These are phyloP conservation scores for Diaporthe vexans DNA, from an alignment of 2,329 filamentous ascomycete species.

Conservation along the genomic window DNA sequence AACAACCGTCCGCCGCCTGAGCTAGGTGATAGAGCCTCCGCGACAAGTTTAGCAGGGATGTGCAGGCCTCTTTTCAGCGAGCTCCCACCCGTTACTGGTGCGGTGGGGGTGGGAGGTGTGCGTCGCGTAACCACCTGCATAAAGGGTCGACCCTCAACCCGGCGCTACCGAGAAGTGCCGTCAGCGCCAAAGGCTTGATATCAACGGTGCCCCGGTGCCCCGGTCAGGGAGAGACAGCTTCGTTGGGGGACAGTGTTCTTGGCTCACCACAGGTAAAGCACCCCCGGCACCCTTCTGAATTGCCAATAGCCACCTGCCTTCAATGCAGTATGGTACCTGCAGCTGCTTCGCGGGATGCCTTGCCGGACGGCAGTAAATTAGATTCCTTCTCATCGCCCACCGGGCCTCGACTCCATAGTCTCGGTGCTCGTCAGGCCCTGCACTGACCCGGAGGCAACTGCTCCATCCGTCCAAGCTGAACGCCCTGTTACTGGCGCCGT, in stretches of 20 bases:
- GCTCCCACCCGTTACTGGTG: neutral
- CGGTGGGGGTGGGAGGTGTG: neutral
- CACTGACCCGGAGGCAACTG: constrained; percentile 18
- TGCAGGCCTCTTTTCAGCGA: neutral
- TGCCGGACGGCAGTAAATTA: constrained; percentile 17
- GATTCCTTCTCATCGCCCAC: constrained; percentile 1
- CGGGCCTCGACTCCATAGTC: constrained; percentile 22
- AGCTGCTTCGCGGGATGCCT: constrained; percentile 12
- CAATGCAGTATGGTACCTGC: constrained; percentile 1
- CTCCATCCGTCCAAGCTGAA: constrained; percentile 10
- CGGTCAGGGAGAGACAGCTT: neutral
- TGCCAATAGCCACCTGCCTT: neutral
- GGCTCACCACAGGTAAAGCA: constrained; percentile 12
- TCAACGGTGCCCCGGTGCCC: neutral
- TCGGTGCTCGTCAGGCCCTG: constrained; percentile 3
- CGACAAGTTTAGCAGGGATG: constrained; percentile 4
- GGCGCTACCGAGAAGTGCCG: neutral
- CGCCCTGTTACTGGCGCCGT: neutral
- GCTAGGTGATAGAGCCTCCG: constrained; percentile 19
- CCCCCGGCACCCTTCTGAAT: neutral
- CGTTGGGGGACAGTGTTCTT: neutral
- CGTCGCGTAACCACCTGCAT: neutral
- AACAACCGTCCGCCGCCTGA: neutral
- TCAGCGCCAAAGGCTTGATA: constrained; percentile 3
- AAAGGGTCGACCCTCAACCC: neutral